Base-by-base conservation (phyloP, 1,284 basidiomycete species). In the Porodaedalea pini region DNA sequence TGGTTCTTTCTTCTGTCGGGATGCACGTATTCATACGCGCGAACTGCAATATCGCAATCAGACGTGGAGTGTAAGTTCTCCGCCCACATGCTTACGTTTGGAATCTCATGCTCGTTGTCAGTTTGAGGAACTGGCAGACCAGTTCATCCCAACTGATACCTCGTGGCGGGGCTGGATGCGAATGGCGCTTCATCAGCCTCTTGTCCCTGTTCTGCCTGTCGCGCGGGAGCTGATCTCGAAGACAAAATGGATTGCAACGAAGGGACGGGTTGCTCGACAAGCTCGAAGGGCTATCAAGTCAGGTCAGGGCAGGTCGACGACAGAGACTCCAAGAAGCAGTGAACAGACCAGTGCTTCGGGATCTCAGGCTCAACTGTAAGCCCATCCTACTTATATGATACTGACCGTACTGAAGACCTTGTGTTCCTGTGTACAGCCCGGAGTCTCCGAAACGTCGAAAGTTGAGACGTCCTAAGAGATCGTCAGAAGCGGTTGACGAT, bases 11-110 rank as follows among this genome's bases (percentile, higher is more conserved):
- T 81, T 86, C 58, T 88, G 83, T 61, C 82, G 80, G 34, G 86
- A 90, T 62, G 88, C 86, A 15, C 80, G 80, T 27, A 88, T 90
- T 66, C 80, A 79, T 59, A 90, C 87, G 7, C 78, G 85, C 53
- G 82, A 85, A 56, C 71, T 97, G 49, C 86, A 89, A 65, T 95
- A 93, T 70, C 81, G 83, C 62, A 93, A 95, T 69, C 86, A 92
- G 70, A 94, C 92, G 0, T 93, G 86, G 83, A 91, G 88, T 71
- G 88, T 90, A 70, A 64, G 87, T 66, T 47, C 41, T 31, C 21
- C 15, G 25, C 32, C 37, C 50, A 51, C 41, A 4, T n/a, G 25
- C 45, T 57, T 40, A 43, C 4, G 27, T 21, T n/a, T 34, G 40
- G 51, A 51, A 51, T 44, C 57, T 2, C 43, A 53, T 36, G 60